phyloP scores from a whole-genome alignment of 768 basidiomycete species.

The Suillus paluster region DNA sequence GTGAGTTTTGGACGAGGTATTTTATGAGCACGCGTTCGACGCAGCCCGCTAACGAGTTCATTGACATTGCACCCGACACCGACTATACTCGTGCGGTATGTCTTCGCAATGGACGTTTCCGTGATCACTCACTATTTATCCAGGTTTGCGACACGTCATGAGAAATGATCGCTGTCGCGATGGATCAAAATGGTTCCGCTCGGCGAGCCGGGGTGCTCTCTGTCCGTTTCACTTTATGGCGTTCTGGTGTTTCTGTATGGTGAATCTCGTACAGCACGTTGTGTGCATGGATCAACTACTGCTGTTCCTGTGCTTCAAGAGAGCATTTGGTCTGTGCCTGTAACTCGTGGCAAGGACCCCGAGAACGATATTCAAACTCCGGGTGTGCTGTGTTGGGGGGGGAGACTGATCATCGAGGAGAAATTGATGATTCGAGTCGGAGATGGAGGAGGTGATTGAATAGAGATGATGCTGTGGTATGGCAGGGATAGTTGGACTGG shows the following conservation, averaged over 20 bases:
- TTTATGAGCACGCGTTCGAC: background rate
- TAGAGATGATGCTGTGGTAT: too few relatives aligned
- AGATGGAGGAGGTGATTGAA: background rate
- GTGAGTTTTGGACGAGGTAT: too few relatives aligned
- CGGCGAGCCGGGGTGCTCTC: background rate
- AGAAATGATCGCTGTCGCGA: background rate
- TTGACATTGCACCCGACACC: too few relatives aligned
- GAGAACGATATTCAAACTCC: conserved; percentile 34
- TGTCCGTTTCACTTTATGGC: background rate
- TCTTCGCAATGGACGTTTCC: background rate
- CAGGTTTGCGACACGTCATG: background rate
- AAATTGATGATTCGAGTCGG: background rate
- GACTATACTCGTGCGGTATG: background rate
- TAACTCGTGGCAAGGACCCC: conserved; percentile 32
- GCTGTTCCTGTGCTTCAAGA: too few relatives aligned
- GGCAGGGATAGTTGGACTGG: background rate
- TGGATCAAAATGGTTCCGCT: background rate
- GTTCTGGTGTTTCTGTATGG: background rate
- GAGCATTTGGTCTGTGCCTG: background rate
- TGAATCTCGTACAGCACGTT: background rate
- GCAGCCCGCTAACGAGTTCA: background rate
- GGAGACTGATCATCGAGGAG: conserved; percentile 8
- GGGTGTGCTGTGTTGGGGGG: conserved; percentile 14
- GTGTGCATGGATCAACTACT: background rate
- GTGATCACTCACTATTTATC: background rate